Percentiles rank a stretch among this genome's conserved stretches.
phyloP scores from a whole-genome alignment of 2,329 filamentous ascomycete species.

The Diaporthe caulivora region DNA sequence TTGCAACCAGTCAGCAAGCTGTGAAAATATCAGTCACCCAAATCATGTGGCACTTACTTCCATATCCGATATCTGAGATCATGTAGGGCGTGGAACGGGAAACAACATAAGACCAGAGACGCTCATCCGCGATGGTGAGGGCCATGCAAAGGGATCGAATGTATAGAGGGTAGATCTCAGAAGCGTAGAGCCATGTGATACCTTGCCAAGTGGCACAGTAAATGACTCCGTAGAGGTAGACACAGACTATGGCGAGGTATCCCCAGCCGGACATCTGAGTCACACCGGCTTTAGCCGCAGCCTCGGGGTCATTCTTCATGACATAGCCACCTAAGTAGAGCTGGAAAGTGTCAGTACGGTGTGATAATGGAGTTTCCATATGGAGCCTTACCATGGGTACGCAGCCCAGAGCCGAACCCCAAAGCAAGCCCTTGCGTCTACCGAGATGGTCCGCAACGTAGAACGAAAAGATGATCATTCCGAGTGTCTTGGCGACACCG shows the following conservation, averaged over 20 bases:
- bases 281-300: neutral
- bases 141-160: conserved; percentile 21
- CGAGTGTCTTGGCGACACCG: conserved; percentile 21
- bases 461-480: conserved; percentile 23
- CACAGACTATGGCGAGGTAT: conserved; percentile 18
- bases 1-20: neutral
- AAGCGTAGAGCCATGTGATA: conserved; percentile 17
- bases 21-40: neutral
- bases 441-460: conserved; percentile 20
- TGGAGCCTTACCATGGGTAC: neutral
- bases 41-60: neutral
- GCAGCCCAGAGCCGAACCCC: conserved; percentile 18
- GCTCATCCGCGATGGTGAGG: conserved; percentile 20
- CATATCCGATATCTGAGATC: conserved; percentile 22
- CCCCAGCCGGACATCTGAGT: conserved; percentile 29
- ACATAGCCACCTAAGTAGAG: conserved; percentile 18
- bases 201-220: conserved; percentile 26
- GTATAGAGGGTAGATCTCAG: conserved; percentile 20
- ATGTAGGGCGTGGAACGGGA: conserved; percentile 18
- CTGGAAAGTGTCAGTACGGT: neutral
- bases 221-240: conserved; percentile 15
- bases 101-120: conserved; percentile 20
- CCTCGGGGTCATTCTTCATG: conserved; percentile 17
- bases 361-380: neutral
- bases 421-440: conserved; percentile 14